Evolutionary conservation across 257 asterid species (phyloP).

Genomic region (Solanum acaule): DNA sequence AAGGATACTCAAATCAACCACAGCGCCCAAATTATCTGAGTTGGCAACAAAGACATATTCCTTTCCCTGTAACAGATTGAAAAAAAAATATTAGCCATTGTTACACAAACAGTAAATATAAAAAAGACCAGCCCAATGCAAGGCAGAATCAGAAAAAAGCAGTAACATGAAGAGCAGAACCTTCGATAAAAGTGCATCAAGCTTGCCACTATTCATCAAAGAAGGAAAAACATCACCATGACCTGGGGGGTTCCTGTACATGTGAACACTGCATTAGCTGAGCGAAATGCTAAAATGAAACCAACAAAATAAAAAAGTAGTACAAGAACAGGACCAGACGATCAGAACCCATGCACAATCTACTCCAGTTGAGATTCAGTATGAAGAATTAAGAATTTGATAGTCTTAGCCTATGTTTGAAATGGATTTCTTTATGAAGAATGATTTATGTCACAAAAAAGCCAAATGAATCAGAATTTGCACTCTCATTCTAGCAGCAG

Average conservation of each 20-base stretch:
- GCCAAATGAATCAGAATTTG: neutral
- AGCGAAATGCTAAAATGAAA: neutral
- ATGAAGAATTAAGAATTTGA: neutral
- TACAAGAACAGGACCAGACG: neutral
- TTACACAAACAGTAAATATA: neutral
- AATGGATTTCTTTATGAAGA: neutral
- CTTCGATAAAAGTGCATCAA: conserved; percentile 78
- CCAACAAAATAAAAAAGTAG: neutral
- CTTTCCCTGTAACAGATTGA: conserved; percentile 60
- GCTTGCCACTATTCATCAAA: conserved; percentile 92
- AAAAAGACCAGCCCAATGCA: neutral
- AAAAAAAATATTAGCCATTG: neutral
- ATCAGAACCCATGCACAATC: neutral
- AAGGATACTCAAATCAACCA: conserved; percentile 98
- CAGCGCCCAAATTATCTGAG: conserved; percentile 96
- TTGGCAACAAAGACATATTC: conserved; percentile 91
- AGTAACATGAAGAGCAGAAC: conserved; percentile 25
- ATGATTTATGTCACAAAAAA: neutral
- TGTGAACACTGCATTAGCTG: conserved; percentile 9
- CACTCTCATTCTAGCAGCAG: neutral
- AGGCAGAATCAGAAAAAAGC: neutral
- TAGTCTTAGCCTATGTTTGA: neutral
- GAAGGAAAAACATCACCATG: conserved; percentile 98
- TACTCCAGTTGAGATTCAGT: neutral
- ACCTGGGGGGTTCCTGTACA: conserved; percentile 91